Percentiles rank a stretch among this genome's conserved stretches.
Evolutionary conservation across 768 basidiomycete genomes (phyloP).

Genomic region (Hydnomerulius pinastri): DNA sequence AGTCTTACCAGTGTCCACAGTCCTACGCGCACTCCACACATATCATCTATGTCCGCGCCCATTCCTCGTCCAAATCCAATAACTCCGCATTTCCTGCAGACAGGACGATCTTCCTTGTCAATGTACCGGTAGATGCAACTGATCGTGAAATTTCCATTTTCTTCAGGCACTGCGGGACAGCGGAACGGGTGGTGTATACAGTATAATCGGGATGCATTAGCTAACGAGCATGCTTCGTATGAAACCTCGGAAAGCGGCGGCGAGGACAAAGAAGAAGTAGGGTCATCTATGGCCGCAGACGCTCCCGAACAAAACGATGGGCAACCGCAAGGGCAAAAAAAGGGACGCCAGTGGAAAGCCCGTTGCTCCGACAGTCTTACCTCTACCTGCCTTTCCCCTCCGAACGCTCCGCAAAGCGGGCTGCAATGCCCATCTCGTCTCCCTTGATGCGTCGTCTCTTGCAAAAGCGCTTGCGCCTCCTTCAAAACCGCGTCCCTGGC

Average conservation of each 20-base stretch:
- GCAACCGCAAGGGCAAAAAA: slow-evolving; percentile 31
- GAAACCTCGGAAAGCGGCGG: slow-evolving; percentile 30
- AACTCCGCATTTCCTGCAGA: slow-evolving; percentile 44
- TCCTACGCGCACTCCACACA: slow-evolving; percentile 52
- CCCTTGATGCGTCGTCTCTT: slow-evolving; percentile 73
- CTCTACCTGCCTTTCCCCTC: slow-evolving; percentile 55
- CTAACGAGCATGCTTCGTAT: slow-evolving; percentile 4
- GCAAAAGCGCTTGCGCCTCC: slow-evolving; percentile 59
- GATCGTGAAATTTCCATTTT: slow-evolving; percentile 75
- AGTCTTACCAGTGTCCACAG: slow-evolving; percentile 42
- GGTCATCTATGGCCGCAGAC: slow-evolving; percentile 9
- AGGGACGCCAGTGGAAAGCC: slow-evolving; percentile 19
- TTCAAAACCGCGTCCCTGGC: slow-evolving; percentile 63
- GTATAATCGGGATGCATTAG: slow-evolving; percentile 51
- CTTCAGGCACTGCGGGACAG: slow-evolving; percentile 76
- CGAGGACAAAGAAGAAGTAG: slow-evolving; percentile 21
- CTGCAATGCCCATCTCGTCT: slow-evolving; percentile 68
- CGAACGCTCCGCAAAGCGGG: slow-evolving; percentile 66
- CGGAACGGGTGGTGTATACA: slow-evolving; percentile 76
- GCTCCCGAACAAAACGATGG: slow-evolving; percentile 6
- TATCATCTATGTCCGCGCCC: slow-evolving; percentile 75
- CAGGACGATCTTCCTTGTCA: slow-evolving; percentile 86
- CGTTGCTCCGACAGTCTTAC: slow-evolving; percentile 52
- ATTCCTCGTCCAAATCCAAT: slow-evolving; percentile 51
- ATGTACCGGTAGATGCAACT: slow-evolving; percentile 86